Evolutionary conservation across 495 filamentous ascomycete species (phyloP).

Genomic region (Thozetella sp.): DNA sequence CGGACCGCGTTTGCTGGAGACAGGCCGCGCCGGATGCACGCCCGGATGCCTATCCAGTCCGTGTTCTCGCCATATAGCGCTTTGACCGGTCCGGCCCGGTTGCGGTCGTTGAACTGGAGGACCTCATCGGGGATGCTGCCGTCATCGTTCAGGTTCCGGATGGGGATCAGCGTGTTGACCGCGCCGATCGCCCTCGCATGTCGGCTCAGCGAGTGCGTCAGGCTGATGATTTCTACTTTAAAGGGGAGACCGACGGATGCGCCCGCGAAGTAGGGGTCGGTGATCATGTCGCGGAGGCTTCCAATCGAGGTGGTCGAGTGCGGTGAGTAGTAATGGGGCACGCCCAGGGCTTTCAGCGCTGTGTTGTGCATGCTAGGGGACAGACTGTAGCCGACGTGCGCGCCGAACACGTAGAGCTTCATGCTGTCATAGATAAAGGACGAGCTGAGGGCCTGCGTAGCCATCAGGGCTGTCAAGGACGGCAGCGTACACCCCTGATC

Average conservation of each 20-base stretch:
- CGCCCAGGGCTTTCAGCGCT: slow-evolving; percentile 65
- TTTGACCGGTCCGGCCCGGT: slow-evolving; percentile 62
- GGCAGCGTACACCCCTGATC: slow-evolving; percentile 14
- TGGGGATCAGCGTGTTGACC: slow-evolving; percentile 73
- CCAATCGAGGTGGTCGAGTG: slow-evolving; percentile 61
- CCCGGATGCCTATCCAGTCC: slow-evolving; percentile 71
- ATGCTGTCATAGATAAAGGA: slow-evolving; percentile 60
- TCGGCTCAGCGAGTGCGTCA: slow-evolving; percentile 65
- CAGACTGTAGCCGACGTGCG: slow-evolving; percentile 68
- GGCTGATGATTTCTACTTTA: slow-evolving; percentile 67
- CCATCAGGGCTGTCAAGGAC: slow-evolving; percentile 60
- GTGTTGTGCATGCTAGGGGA: slow-evolving; percentile 79
- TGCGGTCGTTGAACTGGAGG: slow-evolving; percentile 57
- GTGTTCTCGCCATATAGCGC: slow-evolving; percentile 79
- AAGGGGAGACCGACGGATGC: slow-evolving; percentile 73
- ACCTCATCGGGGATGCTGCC: slow-evolving; percentile 61
- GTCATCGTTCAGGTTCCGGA: slow-evolving; percentile 58
- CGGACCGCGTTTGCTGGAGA: slow-evolving; percentile 75
- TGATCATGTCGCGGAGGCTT: slow-evolving; percentile 59
- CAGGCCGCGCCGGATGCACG: slow-evolving; percentile 67
- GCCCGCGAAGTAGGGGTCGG: slow-evolving; percentile 68
- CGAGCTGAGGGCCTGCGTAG: slow-evolving; percentile 53
- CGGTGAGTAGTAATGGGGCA: slow-evolving; percentile 65
- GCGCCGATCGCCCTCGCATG: slow-evolving; percentile 76
- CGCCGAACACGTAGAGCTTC: slow-evolving; percentile 71